Evolutionary conservation across 1,139 yeast species (phyloP), one percentile per base, ranked within the genome.

Genomic region (Dujonia santamariae): DNA sequence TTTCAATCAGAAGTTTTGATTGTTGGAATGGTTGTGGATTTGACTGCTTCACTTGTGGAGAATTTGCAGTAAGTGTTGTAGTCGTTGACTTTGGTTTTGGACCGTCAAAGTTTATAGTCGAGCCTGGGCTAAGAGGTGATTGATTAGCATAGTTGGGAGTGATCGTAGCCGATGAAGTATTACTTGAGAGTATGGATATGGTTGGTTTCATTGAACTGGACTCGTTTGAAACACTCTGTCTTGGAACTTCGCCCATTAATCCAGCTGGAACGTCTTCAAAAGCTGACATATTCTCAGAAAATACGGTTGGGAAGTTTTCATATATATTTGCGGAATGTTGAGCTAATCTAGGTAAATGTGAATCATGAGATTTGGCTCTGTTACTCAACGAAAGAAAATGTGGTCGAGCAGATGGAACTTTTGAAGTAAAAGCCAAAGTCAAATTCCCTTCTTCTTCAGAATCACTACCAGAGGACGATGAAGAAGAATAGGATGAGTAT

Each of bases 351-450:
- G 66, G 69, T 29, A 67, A 48, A 37, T 63, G 63, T 8, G 73
- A 67, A 32, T 70, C 75, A 41, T 70, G 72, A 2, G 75, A 69
- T 41, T 59, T 62, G 4, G 74, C 64, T 28, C 75, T 48, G 26
- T 59, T 57, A 26, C 53, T 48, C 32, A 61, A 44, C 1, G 60
- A 43, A n/a, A 69, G 48, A 36, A 64, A 63, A 11, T 61, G 61
- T 2, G 75, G 72, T 19, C 66, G 46, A 3, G 60, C 39, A 16
- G 59, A 61, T 37, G 57, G 67, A 7, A 68, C 59, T 40, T 69
- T 66, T 3, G 73, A 65, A 2, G 74, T 62, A 42, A 77, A 72
- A 9, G 75, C 78, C 23, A 78, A 58, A 0, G 80, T 76, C 41
- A 78, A 54, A 45, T 77, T 74, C 1, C 75, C 80, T 20, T 52